Conservation (phyloP, 2,329 filamentous ascomycete species). For the Kalmusia sp. region DNA sequence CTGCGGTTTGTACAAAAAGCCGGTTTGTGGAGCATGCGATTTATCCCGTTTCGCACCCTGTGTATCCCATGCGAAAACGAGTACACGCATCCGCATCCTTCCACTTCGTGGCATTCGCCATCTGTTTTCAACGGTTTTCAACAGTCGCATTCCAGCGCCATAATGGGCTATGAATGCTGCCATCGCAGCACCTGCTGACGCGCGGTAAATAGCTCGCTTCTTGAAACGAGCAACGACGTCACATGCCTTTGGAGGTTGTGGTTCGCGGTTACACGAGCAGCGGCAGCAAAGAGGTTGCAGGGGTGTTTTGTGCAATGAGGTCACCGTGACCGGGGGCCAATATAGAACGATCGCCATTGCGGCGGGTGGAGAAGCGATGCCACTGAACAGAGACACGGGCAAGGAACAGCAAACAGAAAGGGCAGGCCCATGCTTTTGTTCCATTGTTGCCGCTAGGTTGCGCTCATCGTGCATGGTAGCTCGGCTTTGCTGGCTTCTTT, state of each 20-base stretch:
- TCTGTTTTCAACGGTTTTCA: too few species aligned
- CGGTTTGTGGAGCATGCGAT: not conserved
- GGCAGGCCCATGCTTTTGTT: not conserved
- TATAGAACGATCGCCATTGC: not conserved
- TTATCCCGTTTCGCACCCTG: not conserved
- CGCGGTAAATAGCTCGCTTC: not conserved
- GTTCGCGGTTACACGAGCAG: not conserved
- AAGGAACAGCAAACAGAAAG: conserved; percentile 1
- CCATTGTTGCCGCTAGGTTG: not conserved
- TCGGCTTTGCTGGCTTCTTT: not conserved
- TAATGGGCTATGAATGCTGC: too few species aligned
- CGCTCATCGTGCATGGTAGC: not conserved
- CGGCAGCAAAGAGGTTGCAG: not conserved
- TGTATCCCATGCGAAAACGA: not conserved
- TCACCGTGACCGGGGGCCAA: not conserved
- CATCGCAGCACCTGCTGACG: not conserved
- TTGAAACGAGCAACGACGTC: not conserved
- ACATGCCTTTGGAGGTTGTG: not conserved
- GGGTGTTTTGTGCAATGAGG: not conserved
- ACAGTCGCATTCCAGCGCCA: not conserved
- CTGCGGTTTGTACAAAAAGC: not conserved
- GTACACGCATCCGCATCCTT: not conserved
- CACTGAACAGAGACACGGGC: not conserved
- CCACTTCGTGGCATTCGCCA: not conserved
- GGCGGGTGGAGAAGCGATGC: not conserved